Conservation (phyloP, 2,329 filamentous ascomycete species). For the Stagonosporopsis vannaccii region DNA sequence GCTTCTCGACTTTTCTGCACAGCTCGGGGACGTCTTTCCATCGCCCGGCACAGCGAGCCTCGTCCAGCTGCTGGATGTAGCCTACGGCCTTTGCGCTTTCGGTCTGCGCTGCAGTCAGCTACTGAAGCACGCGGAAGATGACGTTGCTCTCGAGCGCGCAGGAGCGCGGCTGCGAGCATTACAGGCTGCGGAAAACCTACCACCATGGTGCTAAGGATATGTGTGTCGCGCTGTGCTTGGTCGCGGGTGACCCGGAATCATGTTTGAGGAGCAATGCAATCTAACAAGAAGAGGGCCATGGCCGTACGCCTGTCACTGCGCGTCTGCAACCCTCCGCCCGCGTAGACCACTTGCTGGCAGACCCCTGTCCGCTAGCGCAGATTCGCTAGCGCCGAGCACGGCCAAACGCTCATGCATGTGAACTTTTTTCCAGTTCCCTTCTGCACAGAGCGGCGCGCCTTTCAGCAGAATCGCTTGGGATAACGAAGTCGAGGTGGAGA, state of each 20-base stretch:
- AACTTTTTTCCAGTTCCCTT: conserved; percentile 30
- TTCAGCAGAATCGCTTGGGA: neutral
- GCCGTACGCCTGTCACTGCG: conserved; percentile 31
- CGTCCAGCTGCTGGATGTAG: conserved; percentile 84
- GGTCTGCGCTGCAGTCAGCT: conserved; percentile 50
- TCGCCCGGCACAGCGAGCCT: conserved; percentile 83
- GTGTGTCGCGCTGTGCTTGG: conserved; percentile 35
- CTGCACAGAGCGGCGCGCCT: neutral
- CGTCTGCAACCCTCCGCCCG: conserved; percentile 22
- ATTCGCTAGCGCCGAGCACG: conserved; percentile 18
- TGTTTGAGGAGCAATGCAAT: conserved; percentile 39
- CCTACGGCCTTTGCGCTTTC: conserved; percentile 77
- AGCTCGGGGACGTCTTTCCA: conserved; percentile 90
- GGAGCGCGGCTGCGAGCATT: conserved; percentile 4
- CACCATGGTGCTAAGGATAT: conserved; percentile 45
- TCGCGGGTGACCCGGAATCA: conserved; percentile 33
- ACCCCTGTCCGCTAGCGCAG: conserved; percentile 29
- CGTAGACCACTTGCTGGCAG: conserved; percentile 21
- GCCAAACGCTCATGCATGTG: conserved; percentile 28
- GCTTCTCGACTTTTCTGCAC: conserved; percentile 91
- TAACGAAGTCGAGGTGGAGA: neutral
- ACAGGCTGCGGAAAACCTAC: conserved; percentile 34
- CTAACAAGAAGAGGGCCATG: conserved; percentile 30
- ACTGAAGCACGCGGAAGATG: conserved; percentile 29
- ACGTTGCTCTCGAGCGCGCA: conserved; percentile 36